Evolutionary conservation across 352 stramenopile genomes (phyloP), one percentile per base, ranked within the genome.

Genomic region (Globisporangium paroecandrum): DNA sequence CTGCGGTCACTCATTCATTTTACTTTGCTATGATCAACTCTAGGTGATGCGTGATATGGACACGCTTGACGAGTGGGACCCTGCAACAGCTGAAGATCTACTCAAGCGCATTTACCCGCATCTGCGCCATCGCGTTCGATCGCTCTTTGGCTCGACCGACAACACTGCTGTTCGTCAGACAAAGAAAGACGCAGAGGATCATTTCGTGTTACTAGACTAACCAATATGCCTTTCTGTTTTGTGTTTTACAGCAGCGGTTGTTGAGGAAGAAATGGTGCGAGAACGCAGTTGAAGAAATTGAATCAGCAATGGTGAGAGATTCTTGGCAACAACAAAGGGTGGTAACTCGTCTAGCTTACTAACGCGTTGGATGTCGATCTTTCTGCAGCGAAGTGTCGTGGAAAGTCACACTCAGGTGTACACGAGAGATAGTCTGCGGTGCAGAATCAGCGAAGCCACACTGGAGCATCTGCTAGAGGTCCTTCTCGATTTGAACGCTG

Each of bases 31-130:
- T 43, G 22, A 2, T 51, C 5, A 3, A 25, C 18, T 61, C 7
- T 32, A 71, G 66, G 51, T 71, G 1, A 71, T 71, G 66, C 59
- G 27, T 15, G 66, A 71, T n/a, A 67, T 71, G 66, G 32, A 71
- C 51, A 66, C 32, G 22, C 53, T 71, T 20, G 66, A 67, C 34
- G 59, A 71, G 51, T 71, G 66, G 66, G 59, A 71, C 25, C 58
- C 66, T 12, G 66, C 62, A 15, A n/a, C 49, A 10, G 20, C 10
- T 5, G 59, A 66, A 34, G 34, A 71, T n/a, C n/a, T 71, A 18
- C 59, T 71, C 25, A 62, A 62, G 59, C 43, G 66, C 15, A 54
- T 71, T 29, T 57, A 54, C 9, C 66, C 66, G 20, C 66, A 71
- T 18, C 27, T 71, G 51, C 59, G 66, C 29, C 51, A 71, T 34